Conservation (phyloP, 495 filamentous ascomycete species). For the Pyronema domesticum region DNA sequence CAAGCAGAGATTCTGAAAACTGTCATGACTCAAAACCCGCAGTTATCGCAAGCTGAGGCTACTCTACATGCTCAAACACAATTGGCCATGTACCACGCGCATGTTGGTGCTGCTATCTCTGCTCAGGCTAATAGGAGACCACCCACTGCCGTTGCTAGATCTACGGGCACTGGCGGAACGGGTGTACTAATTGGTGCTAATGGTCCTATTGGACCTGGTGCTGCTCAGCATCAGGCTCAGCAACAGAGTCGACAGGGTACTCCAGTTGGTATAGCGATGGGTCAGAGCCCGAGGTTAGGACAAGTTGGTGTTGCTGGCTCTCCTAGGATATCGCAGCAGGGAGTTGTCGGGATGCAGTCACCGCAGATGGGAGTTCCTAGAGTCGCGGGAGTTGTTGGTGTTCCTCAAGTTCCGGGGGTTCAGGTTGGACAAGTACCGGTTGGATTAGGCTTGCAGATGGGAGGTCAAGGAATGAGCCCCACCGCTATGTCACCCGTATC, state of each 20-base stretch:
- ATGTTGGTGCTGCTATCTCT: constrained; percentile 12
- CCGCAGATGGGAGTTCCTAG: no score
- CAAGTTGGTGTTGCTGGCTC: not conserved
- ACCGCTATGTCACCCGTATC: no score
- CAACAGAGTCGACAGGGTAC: constrained; percentile 5
- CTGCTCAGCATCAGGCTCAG: constrained; percentile 9
- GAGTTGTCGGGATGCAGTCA: no score
- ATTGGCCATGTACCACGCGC: constrained; percentile 13
- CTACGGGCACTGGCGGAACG: constrained; percentile 5
- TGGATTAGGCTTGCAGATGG: no score
- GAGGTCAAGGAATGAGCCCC: no score
- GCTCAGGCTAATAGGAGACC: not conserved
- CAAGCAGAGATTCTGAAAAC: constrained; percentile 17
- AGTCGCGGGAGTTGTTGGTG: no score
- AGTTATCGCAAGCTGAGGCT: constrained; percentile 14
- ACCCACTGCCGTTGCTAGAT: not conserved
- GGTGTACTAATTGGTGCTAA: constrained; percentile 20
- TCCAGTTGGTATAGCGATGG: not conserved
- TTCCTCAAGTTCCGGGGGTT: no score
- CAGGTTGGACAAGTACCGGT: no score
- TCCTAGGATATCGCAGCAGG: constrained; percentile 1
- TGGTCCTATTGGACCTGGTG: constrained; percentile 19
- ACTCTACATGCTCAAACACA: constrained; percentile 10
- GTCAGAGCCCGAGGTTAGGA: not conserved
- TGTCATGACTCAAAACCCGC: constrained; percentile 13